Percentiles rank a stretch among this genome's conserved stretches.
phyloP scores from a whole-genome alignment of 192 early-diverging fungal genomes.

The Rhizophagus prolifer region DNA sequence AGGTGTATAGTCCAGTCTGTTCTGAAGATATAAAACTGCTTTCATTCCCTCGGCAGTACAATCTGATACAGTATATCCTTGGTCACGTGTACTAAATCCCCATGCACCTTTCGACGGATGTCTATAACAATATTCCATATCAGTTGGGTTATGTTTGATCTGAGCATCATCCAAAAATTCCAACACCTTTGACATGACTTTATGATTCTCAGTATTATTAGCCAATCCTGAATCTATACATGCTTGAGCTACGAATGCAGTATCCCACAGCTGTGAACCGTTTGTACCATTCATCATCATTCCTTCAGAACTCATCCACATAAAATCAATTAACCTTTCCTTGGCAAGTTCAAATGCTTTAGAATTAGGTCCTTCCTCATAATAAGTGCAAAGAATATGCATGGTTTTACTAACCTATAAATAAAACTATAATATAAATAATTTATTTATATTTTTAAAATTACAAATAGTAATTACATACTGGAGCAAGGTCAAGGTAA shows the following conservation, averaged over 20 bases:
- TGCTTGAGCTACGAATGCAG: conserved; percentile 85
- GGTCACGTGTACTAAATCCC: conserved; percentile 93
- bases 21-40: conserved; percentile 72
- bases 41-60: conserved; percentile 93
- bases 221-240: conserved; percentile 75
- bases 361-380: conserved; percentile 85
- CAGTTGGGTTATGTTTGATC: conserved; percentile 74
- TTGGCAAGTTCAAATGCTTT: conserved; percentile 73
- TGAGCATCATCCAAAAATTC: conserved; percentile 85
- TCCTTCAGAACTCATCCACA: conserved; percentile 88
- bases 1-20: conserved; percentile 51
- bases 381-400: conserved; percentile 86
- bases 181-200: conserved; percentile 64
- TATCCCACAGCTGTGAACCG: conserved; percentile 97
- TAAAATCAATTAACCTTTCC: conserved; percentile 74
- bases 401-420: conserved; percentile 74
- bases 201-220: conserved; percentile 64
- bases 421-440: background rate
- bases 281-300: conserved; percentile 97
- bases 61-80: conserved; percentile 94
- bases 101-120: conserved; percentile 89
- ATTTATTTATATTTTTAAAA: background rate
- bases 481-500: conserved; percentile 88
- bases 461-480: conserved; percentile 35
- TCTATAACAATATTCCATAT: conserved; percentile 72